Conservation (phyloP, 345 rosid species). For the Trapa incisa region DNA sequence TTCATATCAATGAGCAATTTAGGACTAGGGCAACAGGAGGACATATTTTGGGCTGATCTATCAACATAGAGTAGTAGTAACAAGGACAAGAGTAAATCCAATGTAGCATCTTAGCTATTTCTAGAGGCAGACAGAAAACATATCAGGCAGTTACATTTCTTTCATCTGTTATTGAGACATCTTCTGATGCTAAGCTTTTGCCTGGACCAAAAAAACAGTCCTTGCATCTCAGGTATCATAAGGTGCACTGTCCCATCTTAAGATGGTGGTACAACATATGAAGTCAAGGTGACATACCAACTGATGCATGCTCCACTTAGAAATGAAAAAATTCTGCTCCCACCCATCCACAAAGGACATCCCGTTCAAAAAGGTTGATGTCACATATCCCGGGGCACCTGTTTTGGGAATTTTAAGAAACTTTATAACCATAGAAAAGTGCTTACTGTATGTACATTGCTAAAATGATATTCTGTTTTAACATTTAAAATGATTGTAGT, state of each 20-base stretch:
- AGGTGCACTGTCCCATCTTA: neutral
- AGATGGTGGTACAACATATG: neutral
- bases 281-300: conserved; percentile 32
- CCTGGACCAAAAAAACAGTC: neutral
- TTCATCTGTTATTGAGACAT: neutral
- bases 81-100: neutral
- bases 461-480: neutral
- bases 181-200: neutral
- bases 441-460: neutral
- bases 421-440: neutral
- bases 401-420: conserved; percentile 9
- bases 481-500: neutral
- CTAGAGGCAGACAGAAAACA: neutral
- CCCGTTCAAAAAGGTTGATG: conserved; percentile 82
- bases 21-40: neutral
- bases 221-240: neutral
- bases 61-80: neutral
- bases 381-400: conserved; percentile 90
- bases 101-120: neutral
- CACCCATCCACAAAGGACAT: conserved; percentile 96
- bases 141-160: neutral
- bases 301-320: conserved; percentile 99
- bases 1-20: neutral
- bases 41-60: neutral
- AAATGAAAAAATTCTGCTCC: conserved; percentile 91